phyloP scores from a whole-genome alignment of 257 asterid species.

The Plantago elongata region DNA sequence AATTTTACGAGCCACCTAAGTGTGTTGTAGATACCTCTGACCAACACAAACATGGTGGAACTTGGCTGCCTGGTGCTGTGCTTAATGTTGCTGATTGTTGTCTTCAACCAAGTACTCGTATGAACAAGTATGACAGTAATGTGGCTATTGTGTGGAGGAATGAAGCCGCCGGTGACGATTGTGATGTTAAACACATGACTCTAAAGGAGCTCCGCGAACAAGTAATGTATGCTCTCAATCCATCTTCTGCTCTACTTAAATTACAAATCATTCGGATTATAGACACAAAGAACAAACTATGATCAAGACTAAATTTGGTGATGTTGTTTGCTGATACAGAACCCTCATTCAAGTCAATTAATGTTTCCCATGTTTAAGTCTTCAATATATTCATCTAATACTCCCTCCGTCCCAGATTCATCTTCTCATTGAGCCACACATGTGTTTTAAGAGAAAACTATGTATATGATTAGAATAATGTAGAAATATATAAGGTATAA shows the following conservation, averaged over 20 bases:
- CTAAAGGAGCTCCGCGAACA: constrained; percentile 71
- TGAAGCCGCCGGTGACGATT: constrained; percentile 60
- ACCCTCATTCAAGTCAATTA: no score
- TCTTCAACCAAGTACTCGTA: constrained; percentile 41
- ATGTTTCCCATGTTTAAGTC: no score
- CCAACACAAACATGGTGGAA: constrained; percentile 57
- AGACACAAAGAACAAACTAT: no score
- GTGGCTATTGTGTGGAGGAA: constrained; percentile 79
- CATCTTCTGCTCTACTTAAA: not conserved
- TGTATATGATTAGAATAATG: no score
- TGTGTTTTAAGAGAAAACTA: no score
- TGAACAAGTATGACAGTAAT: constrained; percentile 53
- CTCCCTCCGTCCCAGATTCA: no score
- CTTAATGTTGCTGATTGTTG: constrained; percentile 87
- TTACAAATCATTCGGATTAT: no score
- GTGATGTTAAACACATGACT: constrained; percentile 42
- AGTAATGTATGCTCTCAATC: constrained; percentile 67
- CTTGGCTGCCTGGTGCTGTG: constrained; percentile 82
- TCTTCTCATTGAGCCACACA: no score
- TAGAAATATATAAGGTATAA: no score
- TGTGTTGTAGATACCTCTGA: constrained; percentile 67
- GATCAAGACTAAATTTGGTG: no score
- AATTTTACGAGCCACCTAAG: constrained; percentile 48
- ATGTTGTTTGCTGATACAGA: no score
- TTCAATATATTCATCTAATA: no score